Percentiles rank a stretch among this genome's conserved stretches.
Evolutionary conservation across 345 rosid species (phyloP).

Genomic region (Syzygium jambos): DNA sequence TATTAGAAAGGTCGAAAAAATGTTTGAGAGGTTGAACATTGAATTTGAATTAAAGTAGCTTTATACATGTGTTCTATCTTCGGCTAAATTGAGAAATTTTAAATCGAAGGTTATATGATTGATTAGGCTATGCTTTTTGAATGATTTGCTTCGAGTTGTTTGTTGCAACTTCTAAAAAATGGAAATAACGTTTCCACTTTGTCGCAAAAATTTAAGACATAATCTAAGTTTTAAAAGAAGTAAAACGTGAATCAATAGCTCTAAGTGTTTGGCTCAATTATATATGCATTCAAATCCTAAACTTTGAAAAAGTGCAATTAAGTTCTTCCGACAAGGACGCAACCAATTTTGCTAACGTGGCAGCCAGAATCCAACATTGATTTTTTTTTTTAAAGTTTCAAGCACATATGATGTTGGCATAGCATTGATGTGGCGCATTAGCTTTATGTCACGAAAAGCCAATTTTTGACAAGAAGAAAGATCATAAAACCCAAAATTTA

Average conservation of each 20-base stretch:
- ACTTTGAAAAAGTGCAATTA: background rate
- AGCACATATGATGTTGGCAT: background rate
- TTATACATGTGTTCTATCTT: background rate
- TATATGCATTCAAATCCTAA: background rate
- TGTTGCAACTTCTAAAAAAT: background rate
- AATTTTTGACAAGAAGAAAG: background rate
- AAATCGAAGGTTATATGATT: background rate
- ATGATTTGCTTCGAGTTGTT: background rate
- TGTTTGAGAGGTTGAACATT: background rate
- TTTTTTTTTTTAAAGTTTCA: background rate
- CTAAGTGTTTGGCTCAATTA: background rate
- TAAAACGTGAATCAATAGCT: background rate
- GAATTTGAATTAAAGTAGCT: background rate
- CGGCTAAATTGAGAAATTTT: background rate
- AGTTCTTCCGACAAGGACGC: rapidly evolving
- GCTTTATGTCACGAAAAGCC: background rate
- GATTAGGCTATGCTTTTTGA: background rate
- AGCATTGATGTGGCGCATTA: background rate
- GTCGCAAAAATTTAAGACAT: background rate
- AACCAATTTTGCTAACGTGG: background rate
- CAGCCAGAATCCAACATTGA: background rate
- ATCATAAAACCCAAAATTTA: background rate
- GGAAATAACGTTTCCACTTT: background rate
- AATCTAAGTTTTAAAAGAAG: background rate
- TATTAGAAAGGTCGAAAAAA: background rate